Evolutionary conservation across 805 yeast species (phyloP), one percentile per base, ranked within the genome.

Genomic region (Tetrapisispora nanseiensis): DNA sequence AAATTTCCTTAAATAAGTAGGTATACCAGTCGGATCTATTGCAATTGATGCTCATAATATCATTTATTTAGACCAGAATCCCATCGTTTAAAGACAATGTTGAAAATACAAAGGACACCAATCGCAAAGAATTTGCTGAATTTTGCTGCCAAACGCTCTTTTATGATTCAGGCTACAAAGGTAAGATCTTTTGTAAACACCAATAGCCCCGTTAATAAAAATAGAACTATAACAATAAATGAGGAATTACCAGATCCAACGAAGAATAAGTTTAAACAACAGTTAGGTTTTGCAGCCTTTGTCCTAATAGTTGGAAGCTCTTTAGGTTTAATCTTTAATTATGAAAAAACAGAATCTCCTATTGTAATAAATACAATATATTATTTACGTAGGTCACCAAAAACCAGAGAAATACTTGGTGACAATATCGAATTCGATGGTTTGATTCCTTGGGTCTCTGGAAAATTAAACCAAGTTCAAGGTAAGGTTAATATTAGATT

Each of bases 301-400:
- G 62, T 72, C 36, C 60, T 67, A 12, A 63, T 73, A 40, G 77
- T 82, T 74, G 72, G 72, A 20, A 63, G 70, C 4, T 65, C 81
- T 1, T 63, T 82, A 38, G 67, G 73, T 24, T 72, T 84, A 24
- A 84, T 90, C 54, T 81, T 90, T 74, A 89, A 92, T 68, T 89
- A 90, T 64, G 98, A 92, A 61, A 89, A 87, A 60, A 79, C 87
- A 16, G 78, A 83, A 35, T 85, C 95, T 12, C 97, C 97, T 1
- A 75, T 90, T 45, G 82, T 90, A 52, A 75, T 82, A 32, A 89
- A 95, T 6, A 82, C 95, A 4, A 67, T 92, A 60, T 87, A 86
- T 62, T 82, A 86, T 48, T 65, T 90, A 52, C 76, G 98, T 57
- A 72, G 96, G 56, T 81, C 90, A 1, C 69, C 72, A 9, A 47